phyloP scores from a whole-genome alignment of 441 rosid genomes.

The Caryocar brasiliense region DNA sequence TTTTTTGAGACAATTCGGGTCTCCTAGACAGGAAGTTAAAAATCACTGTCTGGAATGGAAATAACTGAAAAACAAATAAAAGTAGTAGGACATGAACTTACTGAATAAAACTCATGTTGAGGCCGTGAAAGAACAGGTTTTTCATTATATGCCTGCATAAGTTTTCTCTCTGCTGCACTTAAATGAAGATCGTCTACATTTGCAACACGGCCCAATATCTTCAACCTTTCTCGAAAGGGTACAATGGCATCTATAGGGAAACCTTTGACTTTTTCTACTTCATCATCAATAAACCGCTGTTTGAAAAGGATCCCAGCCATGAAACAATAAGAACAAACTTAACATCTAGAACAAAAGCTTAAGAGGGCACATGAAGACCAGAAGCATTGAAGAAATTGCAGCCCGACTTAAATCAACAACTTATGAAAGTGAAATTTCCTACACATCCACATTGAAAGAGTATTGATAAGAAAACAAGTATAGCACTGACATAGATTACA shows the following conservation, averaged over 20 bases:
- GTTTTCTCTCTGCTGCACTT: conserved; percentile 74
- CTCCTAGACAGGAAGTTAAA: not conserved
- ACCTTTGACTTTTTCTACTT: conserved; percentile 72
- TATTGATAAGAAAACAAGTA: no score
- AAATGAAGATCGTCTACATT: conserved; percentile 76
- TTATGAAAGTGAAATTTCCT: no score
- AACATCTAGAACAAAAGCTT: no score
- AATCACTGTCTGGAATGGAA: not conserved
- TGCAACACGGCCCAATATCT: conserved; percentile 79
- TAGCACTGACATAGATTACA: no score
- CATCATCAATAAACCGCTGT: conserved; percentile 70
- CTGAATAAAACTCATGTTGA: conserved; percentile 64
- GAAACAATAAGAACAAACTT: not conserved
- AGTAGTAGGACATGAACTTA: conserved; percentile 18
- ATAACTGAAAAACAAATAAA: not conserved
- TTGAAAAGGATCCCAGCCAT: not conserved
- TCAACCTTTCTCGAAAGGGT: conserved; percentile 72
- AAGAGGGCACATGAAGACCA: no score
- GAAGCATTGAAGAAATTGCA: no score
- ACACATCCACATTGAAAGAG: no score
- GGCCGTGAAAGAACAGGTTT: conserved; percentile 95
- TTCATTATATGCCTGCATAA: conserved; percentile 87
- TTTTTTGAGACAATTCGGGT: no score
- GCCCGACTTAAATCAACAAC: no score
- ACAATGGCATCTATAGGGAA: conserved; percentile 55